Evolutionary conservation across 495 filamentous ascomycete genomes (phyloP).

Genomic region (Glutinoglossum americanum): DNA sequence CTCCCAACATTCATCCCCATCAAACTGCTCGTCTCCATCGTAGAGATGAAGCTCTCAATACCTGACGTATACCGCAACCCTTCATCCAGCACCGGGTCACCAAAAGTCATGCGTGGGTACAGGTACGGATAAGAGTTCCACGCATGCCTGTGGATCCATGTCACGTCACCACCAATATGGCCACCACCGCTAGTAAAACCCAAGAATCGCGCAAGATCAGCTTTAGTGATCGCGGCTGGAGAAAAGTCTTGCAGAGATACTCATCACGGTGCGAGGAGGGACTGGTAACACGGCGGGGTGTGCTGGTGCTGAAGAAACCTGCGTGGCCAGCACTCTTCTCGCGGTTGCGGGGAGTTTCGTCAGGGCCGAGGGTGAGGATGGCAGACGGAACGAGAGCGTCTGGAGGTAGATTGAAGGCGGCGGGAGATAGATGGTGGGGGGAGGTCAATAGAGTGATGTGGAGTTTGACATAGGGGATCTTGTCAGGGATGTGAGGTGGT

Average conservation of each 20-base stretch:
- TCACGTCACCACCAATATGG: slow-evolving; percentile 24
- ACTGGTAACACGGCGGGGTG: slow-evolving; percentile 29
- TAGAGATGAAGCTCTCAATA: slow-evolving; percentile 87
- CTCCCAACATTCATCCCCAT: slow-evolving; percentile 91
- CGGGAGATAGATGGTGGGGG: slow-evolving; percentile 40
- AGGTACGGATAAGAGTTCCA: slow-evolving; percentile 79
- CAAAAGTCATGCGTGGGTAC: slow-evolving; percentile 68
- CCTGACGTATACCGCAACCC: slow-evolving; percentile 73
- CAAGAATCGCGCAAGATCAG: slow-evolving; percentile 36
- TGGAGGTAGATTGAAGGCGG: slow-evolving; percentile 42
- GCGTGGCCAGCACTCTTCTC: slow-evolving; percentile 38
- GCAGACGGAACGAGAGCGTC: slow-evolving; percentile 35
- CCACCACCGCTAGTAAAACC: slow-evolving; percentile 10
- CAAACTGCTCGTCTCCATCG: slow-evolving; percentile 91
- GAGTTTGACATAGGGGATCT: slow-evolving; percentile 60
- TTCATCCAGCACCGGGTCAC: slow-evolving; percentile 45
- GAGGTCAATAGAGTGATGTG: slow-evolving; percentile 82
- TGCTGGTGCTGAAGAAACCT: slow-evolving; percentile 76
- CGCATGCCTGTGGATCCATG: slow-evolving; percentile 52
- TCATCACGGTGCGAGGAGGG: slow-evolving; percentile 21
- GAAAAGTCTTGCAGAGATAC: slow-evolving; percentile 92
- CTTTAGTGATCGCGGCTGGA: slow-evolving; percentile 36
- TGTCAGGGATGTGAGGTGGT: slow-evolving; percentile 32
- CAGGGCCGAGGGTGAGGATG: slow-evolving; percentile 54
- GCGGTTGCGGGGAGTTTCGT: slow-evolving; percentile 27